Percentiles rank a stretch among this genome's conserved stretches.
Evolutionary conservation across 441 rosid genomes (phyloP).

Genomic region (Corymbia citriodora): DNA sequence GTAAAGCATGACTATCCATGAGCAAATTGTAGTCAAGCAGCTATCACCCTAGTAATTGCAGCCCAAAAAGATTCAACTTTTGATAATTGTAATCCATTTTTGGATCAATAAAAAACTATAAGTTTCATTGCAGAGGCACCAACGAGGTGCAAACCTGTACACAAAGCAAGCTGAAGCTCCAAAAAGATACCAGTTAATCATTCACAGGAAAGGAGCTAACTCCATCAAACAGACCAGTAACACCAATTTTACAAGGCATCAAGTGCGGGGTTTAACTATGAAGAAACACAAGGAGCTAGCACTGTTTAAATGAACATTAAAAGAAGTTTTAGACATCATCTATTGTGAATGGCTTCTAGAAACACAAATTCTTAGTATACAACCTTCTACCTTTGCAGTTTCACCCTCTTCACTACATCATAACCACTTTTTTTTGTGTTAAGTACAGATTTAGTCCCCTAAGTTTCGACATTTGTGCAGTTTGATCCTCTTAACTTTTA

Average conservation of each 20-base stretch:
- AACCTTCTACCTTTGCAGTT: neutral
- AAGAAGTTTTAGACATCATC: neutral
- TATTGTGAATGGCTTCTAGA: neutral
- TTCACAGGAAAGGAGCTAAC: neutral
- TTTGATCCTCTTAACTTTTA: neutral
- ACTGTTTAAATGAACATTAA: neutral
- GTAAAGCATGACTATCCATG: neutral
- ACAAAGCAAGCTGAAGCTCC: neutral
- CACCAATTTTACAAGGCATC: neutral
- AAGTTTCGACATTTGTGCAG: neutral
- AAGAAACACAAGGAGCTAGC: neutral
- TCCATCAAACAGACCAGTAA: neutral
- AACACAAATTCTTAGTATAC: neutral
- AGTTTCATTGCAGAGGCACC: neutral
- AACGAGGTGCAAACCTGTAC: neutral
- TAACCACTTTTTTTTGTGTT: neutral
- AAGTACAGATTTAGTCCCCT: neutral
- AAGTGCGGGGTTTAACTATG: neutral
- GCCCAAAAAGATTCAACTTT: neutral
- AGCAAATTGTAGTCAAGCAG: neutral
- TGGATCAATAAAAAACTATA: neutral
- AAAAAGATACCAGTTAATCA: neutral
- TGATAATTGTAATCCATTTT: neutral
- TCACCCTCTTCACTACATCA: neutral
- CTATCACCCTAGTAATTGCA: neutral